phyloP scores from a whole-genome alignment of 345 rosid species.

The Arabidopsis suecica region DNA sequence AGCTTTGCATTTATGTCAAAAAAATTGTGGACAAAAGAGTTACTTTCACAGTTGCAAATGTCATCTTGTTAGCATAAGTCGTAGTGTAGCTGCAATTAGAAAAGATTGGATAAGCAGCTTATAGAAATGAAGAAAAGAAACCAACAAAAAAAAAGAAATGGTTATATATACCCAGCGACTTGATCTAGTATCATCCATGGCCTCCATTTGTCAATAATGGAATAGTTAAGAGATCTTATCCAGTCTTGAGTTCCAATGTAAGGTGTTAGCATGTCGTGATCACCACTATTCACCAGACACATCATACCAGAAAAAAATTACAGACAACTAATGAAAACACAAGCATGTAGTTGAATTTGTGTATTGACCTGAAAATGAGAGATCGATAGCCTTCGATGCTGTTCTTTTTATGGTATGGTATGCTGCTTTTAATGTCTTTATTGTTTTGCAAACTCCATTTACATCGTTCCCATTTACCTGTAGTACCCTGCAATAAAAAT shows the following conservation, averaged over 20 bases:
- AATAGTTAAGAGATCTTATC: conserved; percentile 57
- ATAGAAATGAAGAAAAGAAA: conserved; percentile 1
- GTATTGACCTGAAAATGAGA: conserved; percentile 32
- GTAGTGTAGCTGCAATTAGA: conserved; percentile 53
- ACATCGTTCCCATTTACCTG: conserved; percentile 36
- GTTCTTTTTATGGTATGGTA: conserved; percentile 37
- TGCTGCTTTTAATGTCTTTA: conserved; percentile 32
- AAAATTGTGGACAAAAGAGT: background rate
- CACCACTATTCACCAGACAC: conserved; percentile 49
- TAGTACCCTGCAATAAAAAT: conserved; percentile 31
- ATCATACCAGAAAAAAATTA: background rate
- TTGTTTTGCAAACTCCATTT: background rate
- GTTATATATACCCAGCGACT: conserved; percentile 56
- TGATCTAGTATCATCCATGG: conserved; percentile 55
- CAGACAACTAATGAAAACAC: background rate
- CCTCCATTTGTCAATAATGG: conserved; percentile 62
- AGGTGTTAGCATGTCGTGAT: conserved; percentile 59
- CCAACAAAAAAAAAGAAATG: background rate
- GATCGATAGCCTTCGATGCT: conserved; percentile 38
- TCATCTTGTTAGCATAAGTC: conserved; percentile 64
- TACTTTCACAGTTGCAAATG: conserved; percentile 74
- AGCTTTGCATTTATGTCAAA: background rate
- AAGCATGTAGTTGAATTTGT: background rate
- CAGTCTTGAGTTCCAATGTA: conserved; percentile 61
- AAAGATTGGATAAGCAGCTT: background rate